Evolutionary conservation across 179 eudicot species (phyloP).

Genomic region (Pouteria campechiana): DNA sequence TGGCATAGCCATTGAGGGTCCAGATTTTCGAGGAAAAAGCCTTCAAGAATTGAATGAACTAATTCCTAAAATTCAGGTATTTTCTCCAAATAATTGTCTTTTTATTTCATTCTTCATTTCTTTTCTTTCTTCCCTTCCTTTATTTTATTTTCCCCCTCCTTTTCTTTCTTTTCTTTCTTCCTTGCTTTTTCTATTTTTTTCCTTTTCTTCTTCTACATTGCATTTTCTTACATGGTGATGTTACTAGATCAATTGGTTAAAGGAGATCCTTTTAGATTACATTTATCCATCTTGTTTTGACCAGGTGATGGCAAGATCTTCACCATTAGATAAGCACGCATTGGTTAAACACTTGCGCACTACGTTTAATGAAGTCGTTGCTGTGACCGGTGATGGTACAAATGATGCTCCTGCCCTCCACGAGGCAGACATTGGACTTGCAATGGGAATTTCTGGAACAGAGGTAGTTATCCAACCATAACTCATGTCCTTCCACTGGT

Average conservation of each 20-base stretch:
- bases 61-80: constrained; percentile 56
- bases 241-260: neutral
- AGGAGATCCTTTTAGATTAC: neutral
- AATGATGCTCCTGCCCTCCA: constrained; percentile 75
- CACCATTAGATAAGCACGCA: constrained; percentile 57
- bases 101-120: too few relatives aligned
- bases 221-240: too few relatives aligned
- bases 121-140: too few relatives aligned
- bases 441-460: constrained; percentile 71
- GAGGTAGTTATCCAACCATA: too few relatives aligned
- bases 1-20: constrained; percentile 60
- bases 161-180: too few relatives aligned
- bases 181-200: too few relatives aligned
- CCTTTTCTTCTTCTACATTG: too few relatives aligned
- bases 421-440: constrained; percentile 68
- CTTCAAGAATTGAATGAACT: constrained; percentile 39
- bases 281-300: neutral
- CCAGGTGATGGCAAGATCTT: constrained; percentile 68
- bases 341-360: constrained; percentile 44
- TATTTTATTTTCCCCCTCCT: too few relatives aligned
- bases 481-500: too few relatives aligned
- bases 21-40: constrained; percentile 44
- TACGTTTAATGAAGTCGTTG: constrained; percentile 50
- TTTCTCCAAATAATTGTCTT: too few relatives aligned
- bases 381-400: constrained; percentile 67